Percentiles rank a stretch among this genome's conserved stretches.
phyloP scores from a whole-genome alignment of 1,139 yeast genomes.

The Candida dubliniensis region DNA sequence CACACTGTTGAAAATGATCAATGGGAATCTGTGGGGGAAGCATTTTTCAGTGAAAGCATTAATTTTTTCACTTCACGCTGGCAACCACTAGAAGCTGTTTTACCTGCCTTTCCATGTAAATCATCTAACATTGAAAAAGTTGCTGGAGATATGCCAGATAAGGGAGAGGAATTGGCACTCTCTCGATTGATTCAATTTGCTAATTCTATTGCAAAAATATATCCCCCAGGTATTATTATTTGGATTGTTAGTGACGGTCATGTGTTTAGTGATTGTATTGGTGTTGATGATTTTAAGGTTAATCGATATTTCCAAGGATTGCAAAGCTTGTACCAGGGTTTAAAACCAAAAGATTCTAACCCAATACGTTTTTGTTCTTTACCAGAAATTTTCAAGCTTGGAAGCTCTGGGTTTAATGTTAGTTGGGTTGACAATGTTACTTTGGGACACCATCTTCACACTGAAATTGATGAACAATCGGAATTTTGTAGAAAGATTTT shows the following conservation, averaged over 20 bases:
- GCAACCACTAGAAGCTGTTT: slow-evolving; percentile 51
- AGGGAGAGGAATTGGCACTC: slow-evolving; percentile 43
- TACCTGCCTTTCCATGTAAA: slow-evolving; percentile 68
- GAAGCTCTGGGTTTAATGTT: slow-evolving; percentile 18
- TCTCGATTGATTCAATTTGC: slow-evolving; percentile 34
- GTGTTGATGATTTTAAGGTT: slow-evolving; percentile 53
- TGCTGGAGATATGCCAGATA: slow-evolving; percentile 50
- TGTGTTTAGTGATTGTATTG: slow-evolving; percentile 62
- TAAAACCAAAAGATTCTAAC: slow-evolving; percentile 25
- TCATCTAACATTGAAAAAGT: slow-evolving; percentile 58
- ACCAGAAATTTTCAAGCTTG: slow-evolving; percentile 35
- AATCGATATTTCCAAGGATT: slow-evolving; percentile 47
- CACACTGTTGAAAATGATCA: slow-evolving; percentile 48
- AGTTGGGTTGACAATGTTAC: slow-evolving; percentile 21
- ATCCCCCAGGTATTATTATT: slow-evolving; percentile 55
- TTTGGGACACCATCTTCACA: slow-evolving; percentile 35
- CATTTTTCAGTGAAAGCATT: slow-evolving; percentile 39
- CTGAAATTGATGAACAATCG: slow-evolving; percentile 33
- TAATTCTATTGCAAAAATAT: slow-evolving; percentile 33
- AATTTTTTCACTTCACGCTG: slow-evolving; percentile 50
- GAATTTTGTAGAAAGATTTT: slow-evolving; percentile 41
- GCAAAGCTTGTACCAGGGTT: slow-evolving; percentile 35
- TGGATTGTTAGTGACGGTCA: slow-evolving; percentile 67
- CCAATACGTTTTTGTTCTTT: slow-evolving; percentile 35
- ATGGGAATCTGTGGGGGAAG: slow-evolving; percentile 50